Evolutionary conservation across 768 basidiomycete species (phyloP).

Genomic region (Naganishia friedmannii): DNA sequence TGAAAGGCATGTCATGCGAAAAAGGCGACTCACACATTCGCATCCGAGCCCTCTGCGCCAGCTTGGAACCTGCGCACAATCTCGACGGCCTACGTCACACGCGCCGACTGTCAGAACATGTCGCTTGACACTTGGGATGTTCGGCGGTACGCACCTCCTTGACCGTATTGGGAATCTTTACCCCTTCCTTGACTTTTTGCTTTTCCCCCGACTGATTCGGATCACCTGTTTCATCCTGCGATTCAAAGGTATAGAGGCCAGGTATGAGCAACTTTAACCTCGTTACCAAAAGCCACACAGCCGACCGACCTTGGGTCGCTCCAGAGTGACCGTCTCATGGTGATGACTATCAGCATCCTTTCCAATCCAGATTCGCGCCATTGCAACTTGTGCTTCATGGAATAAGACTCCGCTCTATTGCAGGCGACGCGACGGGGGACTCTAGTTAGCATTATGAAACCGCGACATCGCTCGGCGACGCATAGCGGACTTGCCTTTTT

Average conservation of each 20-base stretch:
- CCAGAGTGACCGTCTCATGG: constrained; percentile 62
- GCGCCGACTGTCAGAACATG: not conserved
- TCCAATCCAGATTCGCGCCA: constrained; percentile 52
- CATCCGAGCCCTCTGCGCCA: constrained; percentile 57
- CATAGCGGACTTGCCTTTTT: constrained; percentile 47
- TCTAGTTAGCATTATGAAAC: not conserved
- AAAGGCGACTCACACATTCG: constrained; percentile 37
- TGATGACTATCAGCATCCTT: constrained; percentile 53
- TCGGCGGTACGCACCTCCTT: constrained; percentile 54
- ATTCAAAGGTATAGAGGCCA: too few relatives aligned
- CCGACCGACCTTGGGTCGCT: constrained; percentile 55
- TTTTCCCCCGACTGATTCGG: constrained; percentile 61
- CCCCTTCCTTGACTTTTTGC: constrained; percentile 59
- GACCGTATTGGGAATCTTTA: constrained; percentile 65
- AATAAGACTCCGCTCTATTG: constrained; percentile 70
- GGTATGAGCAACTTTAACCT: too few relatives aligned
- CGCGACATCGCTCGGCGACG: not conserved
- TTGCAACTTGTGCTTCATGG: constrained; percentile 80
- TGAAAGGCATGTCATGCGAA: not conserved
- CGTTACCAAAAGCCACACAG: too few relatives aligned
- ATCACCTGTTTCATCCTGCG: constrained; percentile 53
- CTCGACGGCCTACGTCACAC: constrained; percentile 57
- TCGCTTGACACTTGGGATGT: not conserved
- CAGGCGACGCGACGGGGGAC: too few relatives aligned
- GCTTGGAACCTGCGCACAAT: constrained; percentile 69